Conservation (phyloP, 73 alveolate species). For the Tetrahymena malaccensis region DNA sequence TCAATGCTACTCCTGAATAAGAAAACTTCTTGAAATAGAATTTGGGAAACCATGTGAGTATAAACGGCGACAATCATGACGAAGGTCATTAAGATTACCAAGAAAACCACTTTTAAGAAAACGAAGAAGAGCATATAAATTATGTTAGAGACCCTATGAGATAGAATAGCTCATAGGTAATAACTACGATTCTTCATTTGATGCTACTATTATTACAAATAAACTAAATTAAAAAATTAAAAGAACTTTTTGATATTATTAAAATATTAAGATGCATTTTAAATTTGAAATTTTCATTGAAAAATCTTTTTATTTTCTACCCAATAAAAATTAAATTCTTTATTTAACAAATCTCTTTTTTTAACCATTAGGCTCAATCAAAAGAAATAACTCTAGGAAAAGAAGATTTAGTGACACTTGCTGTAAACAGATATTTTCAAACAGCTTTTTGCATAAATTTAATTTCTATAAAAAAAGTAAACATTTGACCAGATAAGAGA, state of each 20-base stretch:
- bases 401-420: constrained; percentile 56
- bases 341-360: neutral
- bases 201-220: neutral
- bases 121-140: neutral
- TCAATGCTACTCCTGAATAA: neutral
- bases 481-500: constrained; percentile 48
- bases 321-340: neutral
- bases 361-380: neutral
- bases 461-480: neutral
- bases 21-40: neutral
- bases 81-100: neutral
- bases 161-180: neutral
- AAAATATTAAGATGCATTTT: neutral
- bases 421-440: constrained; percentile 23
- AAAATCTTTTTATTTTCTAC: neutral
- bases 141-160: neutral
- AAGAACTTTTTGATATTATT: neutral
- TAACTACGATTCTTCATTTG: neutral
- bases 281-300: neutral
- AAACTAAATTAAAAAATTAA: too few species aligned
- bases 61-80: neutral
- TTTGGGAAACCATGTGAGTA: neutral
- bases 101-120: neutral
- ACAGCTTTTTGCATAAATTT: neutral
- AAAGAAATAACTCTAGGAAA: constrained; percentile 29